A percentile compares a stretch with the other conserved stretches of the same genome.
Evolutionary conservation across 139 green algal genomes (phyloP).

Genomic region (Astrephomene gubernaculifera): DNA sequence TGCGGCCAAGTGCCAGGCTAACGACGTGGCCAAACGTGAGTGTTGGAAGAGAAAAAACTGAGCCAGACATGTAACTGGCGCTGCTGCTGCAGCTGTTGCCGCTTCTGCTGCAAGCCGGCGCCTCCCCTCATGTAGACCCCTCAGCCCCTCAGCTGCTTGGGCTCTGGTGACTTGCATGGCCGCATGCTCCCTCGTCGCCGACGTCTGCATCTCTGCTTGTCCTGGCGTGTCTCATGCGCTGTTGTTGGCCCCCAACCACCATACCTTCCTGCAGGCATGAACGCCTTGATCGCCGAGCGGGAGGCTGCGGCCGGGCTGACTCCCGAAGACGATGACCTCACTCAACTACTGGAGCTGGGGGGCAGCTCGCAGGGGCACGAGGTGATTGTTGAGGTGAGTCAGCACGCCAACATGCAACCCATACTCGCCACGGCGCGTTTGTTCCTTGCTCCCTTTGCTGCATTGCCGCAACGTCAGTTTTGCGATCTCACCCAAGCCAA

Average conservation of each 20-base stretch:
- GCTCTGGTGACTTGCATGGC: too few relatives aligned
- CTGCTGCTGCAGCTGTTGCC: too few relatives aligned
- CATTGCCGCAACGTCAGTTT: not conserved
- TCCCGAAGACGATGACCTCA: not conserved
- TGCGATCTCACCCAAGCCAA: not conserved
- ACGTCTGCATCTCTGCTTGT: too few relatives aligned
- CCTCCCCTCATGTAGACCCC: too few relatives aligned
- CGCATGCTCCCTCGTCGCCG: too few relatives aligned
- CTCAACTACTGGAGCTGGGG: not conserved
- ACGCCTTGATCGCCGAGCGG: not conserved
- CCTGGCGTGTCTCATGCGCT: too few relatives aligned
- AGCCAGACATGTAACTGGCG: too few relatives aligned
- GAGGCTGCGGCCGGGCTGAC: slow-evolving; percentile 16
- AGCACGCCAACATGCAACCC: not conserved
- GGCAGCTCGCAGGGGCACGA: not conserved
- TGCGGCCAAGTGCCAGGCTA: slow-evolving; percentile 49
- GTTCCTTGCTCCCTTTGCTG: not conserved
- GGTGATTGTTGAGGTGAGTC: not conserved
- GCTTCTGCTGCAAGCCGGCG: too few relatives aligned
- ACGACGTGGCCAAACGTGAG: too few relatives aligned
- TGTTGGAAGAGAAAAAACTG: too few relatives aligned
- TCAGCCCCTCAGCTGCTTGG: too few relatives aligned
- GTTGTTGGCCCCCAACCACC: too few relatives aligned
- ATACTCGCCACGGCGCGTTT: not conserved
- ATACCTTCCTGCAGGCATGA: slow-evolving; percentile 1